phyloP scores from a whole-genome alignment of 352 stramenopile species.

The Pythium vanterpoolii region DNA sequence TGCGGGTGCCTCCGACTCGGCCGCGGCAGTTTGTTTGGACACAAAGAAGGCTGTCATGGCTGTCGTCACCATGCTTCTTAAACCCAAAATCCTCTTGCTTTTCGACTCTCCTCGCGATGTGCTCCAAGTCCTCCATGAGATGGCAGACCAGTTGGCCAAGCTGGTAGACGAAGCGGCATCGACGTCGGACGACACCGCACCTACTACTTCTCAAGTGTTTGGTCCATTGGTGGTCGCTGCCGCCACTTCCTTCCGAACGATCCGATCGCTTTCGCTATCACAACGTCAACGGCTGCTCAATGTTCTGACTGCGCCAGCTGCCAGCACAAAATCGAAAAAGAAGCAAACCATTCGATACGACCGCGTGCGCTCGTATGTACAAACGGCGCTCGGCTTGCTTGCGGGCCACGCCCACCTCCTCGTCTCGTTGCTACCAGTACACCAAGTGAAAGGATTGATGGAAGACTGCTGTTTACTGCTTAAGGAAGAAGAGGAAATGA shows the following conservation, averaged over 20 bases:
- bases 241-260: slow-evolving; percentile 6
- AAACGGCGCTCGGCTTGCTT: slow-evolving; percentile 31
- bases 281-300: slow-evolving; percentile 10
- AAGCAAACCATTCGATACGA: slow-evolving; percentile 46
- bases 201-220: not conserved
- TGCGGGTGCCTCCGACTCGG: not conserved
- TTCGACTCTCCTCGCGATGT: slow-evolving; percentile 54
- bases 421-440: not conserved
- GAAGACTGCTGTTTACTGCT: slow-evolving; percentile 44
- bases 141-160: slow-evolving; percentile 1
- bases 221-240: not conserved
- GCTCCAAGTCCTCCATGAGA: slow-evolving; percentile 32
- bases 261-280: slow-evolving; percentile 9
- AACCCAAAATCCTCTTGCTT: slow-evolving; percentile 49
- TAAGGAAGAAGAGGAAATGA: slow-evolving; percentile 63
- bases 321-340: slow-evolving; percentile 27
- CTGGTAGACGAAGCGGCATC: not conserved
- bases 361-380: slow-evolving; percentile 35
- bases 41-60: slow-evolving; percentile 4
- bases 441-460: slow-evolving; percentile 4
- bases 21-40: not conserved
- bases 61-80: slow-evolving; percentile 21
- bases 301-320: not conserved
- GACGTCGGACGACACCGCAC: not conserved
- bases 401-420: slow-evolving; percentile 1